phyloP scores from a whole-genome alignment of 345 rosid species.

The Citrus cavaleriei region DNA sequence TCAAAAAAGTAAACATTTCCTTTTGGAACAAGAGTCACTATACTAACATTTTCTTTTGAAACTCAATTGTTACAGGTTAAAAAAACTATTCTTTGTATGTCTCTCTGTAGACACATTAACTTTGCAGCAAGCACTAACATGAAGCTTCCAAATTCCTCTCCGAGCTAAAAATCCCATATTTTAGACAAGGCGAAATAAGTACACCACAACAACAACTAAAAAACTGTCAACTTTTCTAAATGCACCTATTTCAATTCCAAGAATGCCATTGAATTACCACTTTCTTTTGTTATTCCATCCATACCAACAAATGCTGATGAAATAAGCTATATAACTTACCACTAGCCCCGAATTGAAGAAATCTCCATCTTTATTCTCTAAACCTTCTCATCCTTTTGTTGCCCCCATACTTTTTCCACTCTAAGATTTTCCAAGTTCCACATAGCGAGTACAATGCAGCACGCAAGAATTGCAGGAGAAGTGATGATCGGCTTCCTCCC shows the following conservation, averaged over 20 bases:
- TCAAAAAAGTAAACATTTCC: too few relatives aligned
- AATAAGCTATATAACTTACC: not conserved
- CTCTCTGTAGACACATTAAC: not conserved
- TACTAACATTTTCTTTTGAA: too few relatives aligned
- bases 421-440: not conserved
- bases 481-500: not conserved
- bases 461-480: not conserved
- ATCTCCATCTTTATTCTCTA: not conserved
- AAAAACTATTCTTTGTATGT: not conserved
- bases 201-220: not conserved
- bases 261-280: not conserved
- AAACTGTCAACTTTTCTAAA: not conserved
- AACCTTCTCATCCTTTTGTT: not conserved
- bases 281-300: not conserved
- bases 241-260: not conserved
- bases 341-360: not conserved
- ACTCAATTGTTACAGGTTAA: not conserved
- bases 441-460: not conserved
- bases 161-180: not conserved
- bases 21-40: too few relatives aligned
- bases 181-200: not conserved
- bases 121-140: not conserved
- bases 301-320: not conserved
- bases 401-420: not conserved
- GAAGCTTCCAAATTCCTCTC: not conserved